Percentiles rank a stretch among this genome's conserved stretches.
Evolutionary conservation across 441 rosid genomes (phyloP).

Genomic region (Gossypium schwendimanii): DNA sequence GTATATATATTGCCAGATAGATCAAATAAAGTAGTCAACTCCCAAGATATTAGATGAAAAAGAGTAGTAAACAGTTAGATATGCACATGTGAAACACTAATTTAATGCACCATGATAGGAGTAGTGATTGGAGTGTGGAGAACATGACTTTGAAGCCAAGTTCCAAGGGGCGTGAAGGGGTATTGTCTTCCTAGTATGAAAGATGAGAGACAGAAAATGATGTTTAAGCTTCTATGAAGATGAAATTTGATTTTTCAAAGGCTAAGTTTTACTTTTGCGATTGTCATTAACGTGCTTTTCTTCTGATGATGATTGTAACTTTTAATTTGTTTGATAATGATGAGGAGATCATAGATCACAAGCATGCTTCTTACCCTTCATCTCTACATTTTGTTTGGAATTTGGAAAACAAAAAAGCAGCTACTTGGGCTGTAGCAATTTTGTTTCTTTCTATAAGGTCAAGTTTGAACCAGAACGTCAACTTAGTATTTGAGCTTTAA

Average conservation of each 20-base stretch:
- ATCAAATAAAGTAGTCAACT: background rate
- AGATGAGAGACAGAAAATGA: constrained; percentile 13
- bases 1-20: constrained; percentile 9
- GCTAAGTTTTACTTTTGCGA: background rate
- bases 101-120: background rate
- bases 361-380: background rate
- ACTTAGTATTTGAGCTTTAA: too few relatives aligned
- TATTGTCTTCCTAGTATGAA: background rate
- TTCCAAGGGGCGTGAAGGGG: constrained; percentile 10
- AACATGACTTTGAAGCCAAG: constrained; percentile 28
- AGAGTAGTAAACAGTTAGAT: background rate
- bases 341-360: background rate
- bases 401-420: background rate
- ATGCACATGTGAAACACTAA: background rate
- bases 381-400: background rate
- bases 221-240: constrained; percentile 9
- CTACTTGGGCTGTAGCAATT: background rate
- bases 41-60: background rate
- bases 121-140: background rate
- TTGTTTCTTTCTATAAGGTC: too few relatives aligned
- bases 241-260: constrained; percentile 1
- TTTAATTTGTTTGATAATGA: background rate
- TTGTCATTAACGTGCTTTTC: background rate
- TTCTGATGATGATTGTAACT: background rate
- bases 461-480: too few relatives aligned